A percentile compares a stretch with the other conserved stretches of the same genome.
Conservation (phyloP, 768 basidiomycete species). For the Auriscalpium vulgare region DNA sequence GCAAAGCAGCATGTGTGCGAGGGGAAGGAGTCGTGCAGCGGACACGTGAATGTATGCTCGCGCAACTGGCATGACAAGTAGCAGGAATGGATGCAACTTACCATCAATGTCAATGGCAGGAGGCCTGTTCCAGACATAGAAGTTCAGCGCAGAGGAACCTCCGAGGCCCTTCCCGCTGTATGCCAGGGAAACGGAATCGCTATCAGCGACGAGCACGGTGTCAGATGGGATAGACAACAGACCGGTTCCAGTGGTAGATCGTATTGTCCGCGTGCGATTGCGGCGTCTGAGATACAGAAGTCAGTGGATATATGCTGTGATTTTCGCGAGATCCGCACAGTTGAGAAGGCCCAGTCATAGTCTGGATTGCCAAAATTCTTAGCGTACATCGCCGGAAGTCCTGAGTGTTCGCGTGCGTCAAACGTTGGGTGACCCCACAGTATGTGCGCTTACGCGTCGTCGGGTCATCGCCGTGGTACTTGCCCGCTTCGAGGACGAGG, state of each 20-base stretch:
- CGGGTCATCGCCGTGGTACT: slow-evolving; percentile 8
- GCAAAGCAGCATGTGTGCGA: no score
- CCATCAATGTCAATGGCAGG: slow-evolving; percentile 5
- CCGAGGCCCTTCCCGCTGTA: slow-evolving; percentile 8
- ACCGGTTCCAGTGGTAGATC: background rate
- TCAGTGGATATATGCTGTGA: background rate
- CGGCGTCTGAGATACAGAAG: background rate
- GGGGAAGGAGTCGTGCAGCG: no score
- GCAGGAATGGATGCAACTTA: background rate
- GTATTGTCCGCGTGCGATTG: background rate
- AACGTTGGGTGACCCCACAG: background rate
- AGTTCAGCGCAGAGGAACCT: slow-evolving; percentile 4
- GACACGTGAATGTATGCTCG: no score
- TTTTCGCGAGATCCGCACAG: background rate
- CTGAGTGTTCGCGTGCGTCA: background rate
- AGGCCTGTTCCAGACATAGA: slow-evolving; percentile 1
- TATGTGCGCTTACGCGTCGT: background rate
- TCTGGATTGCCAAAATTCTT: background rate
- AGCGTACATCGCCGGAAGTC: slow-evolving; percentile 1
- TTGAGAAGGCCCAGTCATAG: slow-evolving; percentile 3
- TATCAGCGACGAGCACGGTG: background rate
- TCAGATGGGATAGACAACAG: background rate
- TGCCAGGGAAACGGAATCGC: background rate
- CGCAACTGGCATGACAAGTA: background rate
- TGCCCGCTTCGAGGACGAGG: slow-evolving; percentile 24